Percentiles rank a stretch among this genome's conserved stretches.
These are phyloP conservation scores for Nicotiana sylvestris DNA, from an alignment of 257 asterid genomes.

Conservation along the genomic window DNA sequence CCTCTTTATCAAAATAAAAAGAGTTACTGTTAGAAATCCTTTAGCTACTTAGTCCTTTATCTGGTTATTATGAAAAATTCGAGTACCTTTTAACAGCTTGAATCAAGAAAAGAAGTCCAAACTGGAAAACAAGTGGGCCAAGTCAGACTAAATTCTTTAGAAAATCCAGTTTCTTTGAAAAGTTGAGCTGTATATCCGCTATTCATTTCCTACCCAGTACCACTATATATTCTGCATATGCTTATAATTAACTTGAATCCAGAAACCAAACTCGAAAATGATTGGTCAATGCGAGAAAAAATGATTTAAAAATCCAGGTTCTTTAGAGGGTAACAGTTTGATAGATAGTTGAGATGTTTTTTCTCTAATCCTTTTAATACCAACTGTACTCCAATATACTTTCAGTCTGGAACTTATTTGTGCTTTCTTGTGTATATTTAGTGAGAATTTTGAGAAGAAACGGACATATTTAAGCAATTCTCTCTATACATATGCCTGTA, in stretches of 20 bases:
- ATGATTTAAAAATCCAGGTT: background rate
- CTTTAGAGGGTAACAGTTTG: background rate
- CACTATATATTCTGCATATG: background rate
- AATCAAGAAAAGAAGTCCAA: background rate
- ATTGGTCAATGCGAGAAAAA: background rate
- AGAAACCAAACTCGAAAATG: background rate
- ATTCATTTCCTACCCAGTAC: background rate
- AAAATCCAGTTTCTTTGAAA: background rate
- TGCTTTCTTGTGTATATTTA: background rate
- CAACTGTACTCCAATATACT: background rate
- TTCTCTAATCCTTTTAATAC: background rate
- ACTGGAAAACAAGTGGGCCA: constrained; percentile 4
- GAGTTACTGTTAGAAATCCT: background rate
- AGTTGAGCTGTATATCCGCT: background rate
- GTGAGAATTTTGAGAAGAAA: background rate
- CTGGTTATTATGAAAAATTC: background rate
- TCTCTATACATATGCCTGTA: background rate
- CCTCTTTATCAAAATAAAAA: too few species aligned
- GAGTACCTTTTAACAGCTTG: background rate
- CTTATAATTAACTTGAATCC: background rate
- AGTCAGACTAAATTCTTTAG: background rate
- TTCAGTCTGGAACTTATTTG: background rate
- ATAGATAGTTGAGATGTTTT: background rate
- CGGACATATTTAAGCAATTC: background rate
- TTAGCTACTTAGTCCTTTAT: background rate